A percentile compares a stretch with the other conserved stretches of the same genome.
Evolutionary conservation across 2,329 filamentous ascomycete genomes (phyloP).

Genomic region (Neonectria faginata): DNA sequence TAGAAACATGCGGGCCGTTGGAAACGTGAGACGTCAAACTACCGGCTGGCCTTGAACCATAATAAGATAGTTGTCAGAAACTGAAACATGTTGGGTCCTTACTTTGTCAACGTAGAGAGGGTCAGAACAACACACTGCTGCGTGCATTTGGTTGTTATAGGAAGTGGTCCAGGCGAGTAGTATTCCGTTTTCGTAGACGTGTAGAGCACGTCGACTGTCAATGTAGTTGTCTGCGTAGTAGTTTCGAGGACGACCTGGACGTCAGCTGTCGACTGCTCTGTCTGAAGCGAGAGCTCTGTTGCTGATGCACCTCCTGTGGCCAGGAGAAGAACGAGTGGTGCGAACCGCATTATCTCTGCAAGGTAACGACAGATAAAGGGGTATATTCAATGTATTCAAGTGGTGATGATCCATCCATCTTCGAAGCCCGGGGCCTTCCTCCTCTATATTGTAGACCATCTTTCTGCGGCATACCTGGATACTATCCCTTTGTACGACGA

Average conservation of each 20-base stretch:
- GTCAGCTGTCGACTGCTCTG: not conserved
- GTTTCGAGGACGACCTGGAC: slow-evolving; percentile 8
- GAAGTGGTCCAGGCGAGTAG: not conserved
- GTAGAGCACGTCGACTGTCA: slow-evolving; percentile 38
- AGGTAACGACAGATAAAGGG: slow-evolving; percentile 19
- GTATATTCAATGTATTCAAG: not conserved
- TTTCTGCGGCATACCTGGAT: not conserved
- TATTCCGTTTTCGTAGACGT: slow-evolving; percentile 24
- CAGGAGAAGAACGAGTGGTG: slow-evolving; percentile 30
- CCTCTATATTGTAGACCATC: slow-evolving; percentile 19
- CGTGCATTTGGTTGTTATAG: slow-evolving; percentile 38
- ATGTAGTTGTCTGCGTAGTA: slow-evolving; percentile 20
- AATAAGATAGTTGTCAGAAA: not conserved
- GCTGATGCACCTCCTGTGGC: slow-evolving; percentile 17
- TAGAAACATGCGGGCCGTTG: slow-evolving; percentile 25
- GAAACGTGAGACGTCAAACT: slow-evolving; percentile 24
- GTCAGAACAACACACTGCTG: slow-evolving; percentile 37
- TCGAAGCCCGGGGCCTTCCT: not conserved
- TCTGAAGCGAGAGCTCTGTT: not conserved
- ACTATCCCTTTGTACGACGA: not conserved
- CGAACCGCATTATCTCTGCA: slow-evolving; percentile 37
- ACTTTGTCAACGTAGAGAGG: slow-evolving; percentile 38
- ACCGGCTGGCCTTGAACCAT: slow-evolving; percentile 25
- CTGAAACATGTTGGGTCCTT: slow-evolving; percentile 13
- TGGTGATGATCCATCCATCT: not conserved